Conservation (phyloP, 2,329 filamentous ascomycete genomes). For the Colletotrichum liaoningense region DNA sequence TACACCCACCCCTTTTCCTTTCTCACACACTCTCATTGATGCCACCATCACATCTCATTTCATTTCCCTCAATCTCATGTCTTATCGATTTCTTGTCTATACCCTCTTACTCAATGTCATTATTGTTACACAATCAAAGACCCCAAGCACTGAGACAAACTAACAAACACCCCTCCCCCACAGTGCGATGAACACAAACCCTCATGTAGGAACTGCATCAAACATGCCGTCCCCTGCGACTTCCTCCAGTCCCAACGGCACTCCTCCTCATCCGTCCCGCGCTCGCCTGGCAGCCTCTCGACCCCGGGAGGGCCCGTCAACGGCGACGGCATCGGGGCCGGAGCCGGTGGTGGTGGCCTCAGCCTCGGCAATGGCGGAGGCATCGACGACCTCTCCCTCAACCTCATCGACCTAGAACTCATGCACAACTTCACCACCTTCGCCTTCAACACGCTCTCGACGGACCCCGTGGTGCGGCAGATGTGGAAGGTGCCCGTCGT, state of each 20-base stretch:
- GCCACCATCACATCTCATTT: background rate
- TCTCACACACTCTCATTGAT: background rate
- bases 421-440: conserved; percentile 64
- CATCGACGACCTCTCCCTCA: conserved; percentile 42
- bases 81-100: background rate
- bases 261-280: conserved; percentile 22
- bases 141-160: background rate
- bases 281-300: conserved; percentile 20
- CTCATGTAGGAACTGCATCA: conserved; percentile 42
- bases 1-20: background rate
- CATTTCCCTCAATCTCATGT: background rate
- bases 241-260: conserved; percentile 38
- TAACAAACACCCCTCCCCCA: background rate
- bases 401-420: conserved; percentile 61
- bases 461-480: conserved; percentile 52
- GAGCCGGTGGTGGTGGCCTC: background rate
- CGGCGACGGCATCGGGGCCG: background rate
- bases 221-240: conserved; percentile 42
- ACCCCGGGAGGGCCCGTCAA: conserved; percentile 10
- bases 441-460: conserved; percentile 59
- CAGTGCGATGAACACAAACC: conserved; percentile 44
- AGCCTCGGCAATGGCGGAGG: conserved; percentile 8
- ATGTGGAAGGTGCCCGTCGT: conserved; percentile 61
- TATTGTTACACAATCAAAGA: background rate
- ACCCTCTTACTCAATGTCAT: background rate